Conservation (phyloP, 768 basidiomycete species). For the Mycena belliarum region DNA sequence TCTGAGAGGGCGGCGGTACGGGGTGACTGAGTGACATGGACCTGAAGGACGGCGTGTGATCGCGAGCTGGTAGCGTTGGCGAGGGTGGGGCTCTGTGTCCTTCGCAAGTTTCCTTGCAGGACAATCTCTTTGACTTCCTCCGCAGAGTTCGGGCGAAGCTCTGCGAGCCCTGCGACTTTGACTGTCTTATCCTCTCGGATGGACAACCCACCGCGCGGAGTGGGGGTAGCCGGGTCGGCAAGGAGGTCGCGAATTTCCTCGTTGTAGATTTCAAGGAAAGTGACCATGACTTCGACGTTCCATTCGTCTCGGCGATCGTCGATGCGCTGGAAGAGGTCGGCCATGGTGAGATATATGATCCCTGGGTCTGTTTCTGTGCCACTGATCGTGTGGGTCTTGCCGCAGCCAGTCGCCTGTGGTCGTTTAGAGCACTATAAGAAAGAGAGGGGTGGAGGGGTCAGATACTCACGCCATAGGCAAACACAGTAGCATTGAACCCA, state of each 20-base stretch:
- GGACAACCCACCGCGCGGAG: slow-evolving; percentile 81
- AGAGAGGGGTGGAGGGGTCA: neutral
- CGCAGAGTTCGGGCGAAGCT: slow-evolving; percentile 77
- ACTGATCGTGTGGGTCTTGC: slow-evolving; percentile 98
- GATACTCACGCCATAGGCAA: slow-evolving; percentile 91
- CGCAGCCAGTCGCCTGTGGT: slow-evolving; percentile 96
- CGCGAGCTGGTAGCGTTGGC: slow-evolving; percentile 97
- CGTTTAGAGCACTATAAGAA: slow-evolving; percentile 17
- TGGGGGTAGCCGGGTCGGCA: slow-evolving; percentile 61
- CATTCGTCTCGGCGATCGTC: slow-evolving; percentile 84
- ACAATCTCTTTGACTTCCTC: slow-evolving; percentile 96
- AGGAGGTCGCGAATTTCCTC: slow-evolving; percentile 98
- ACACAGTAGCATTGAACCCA: slow-evolving; percentile 96
- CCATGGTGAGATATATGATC: slow-evolving; percentile 95
- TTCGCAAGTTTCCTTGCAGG: slow-evolving; percentile 79
- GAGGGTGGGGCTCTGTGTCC: slow-evolving; percentile 93
- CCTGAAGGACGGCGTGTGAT: slow-evolving; percentile 96
- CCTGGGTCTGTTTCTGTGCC: slow-evolving; percentile 87
- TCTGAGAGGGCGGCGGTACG: slow-evolving; percentile 84
- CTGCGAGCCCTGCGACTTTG: slow-evolving; percentile 83
- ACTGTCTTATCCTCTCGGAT: slow-evolving; percentile 95
- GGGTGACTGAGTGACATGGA: slow-evolving; percentile 87
- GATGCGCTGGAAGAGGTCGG: slow-evolving; percentile 92
- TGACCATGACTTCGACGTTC: slow-evolving; percentile 86
- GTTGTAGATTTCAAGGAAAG: slow-evolving; percentile 98